Evolutionary conservation across 2,329 filamentous ascomycete genomes (phyloP).

Genomic region (Ophiostoma pallidulum): DNA sequence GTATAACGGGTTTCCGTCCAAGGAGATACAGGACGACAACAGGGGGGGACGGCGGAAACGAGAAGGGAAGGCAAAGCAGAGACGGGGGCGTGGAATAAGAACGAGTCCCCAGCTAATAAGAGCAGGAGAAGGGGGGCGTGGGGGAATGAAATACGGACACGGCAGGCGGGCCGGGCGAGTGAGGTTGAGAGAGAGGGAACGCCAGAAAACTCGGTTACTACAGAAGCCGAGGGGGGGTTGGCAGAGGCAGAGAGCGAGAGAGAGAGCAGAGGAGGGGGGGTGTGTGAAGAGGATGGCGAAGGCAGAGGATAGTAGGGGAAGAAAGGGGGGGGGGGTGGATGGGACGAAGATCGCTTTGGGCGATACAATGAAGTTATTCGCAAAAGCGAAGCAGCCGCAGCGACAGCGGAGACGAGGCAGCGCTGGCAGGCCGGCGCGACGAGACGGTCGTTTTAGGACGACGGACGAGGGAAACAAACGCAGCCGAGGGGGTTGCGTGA

Average conservation of each 20-base stretch:
- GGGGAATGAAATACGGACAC: slow-evolving; percentile 1
- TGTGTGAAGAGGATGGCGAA: neutral
- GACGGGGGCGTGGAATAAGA: neutral
- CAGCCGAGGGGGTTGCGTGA: too few species aligned
- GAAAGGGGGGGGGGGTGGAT: neutral
- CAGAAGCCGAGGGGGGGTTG: slow-evolving; percentile 1
- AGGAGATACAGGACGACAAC: neutral
- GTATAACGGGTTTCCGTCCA: slow-evolving; percentile 2
- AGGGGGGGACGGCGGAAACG: neutral
- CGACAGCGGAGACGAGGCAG: neutral
- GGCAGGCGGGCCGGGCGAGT: neutral
- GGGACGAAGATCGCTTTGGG: slow-evolving; percentile 5
- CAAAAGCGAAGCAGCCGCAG: slow-evolving; percentile 8
- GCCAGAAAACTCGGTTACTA: neutral
- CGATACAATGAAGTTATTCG: slow-evolving; percentile 10
- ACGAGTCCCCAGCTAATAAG: neutral
- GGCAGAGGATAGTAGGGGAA: neutral
- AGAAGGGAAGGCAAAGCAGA: neutral
- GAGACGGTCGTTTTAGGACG: neutral
- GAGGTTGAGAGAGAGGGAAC: neutral
- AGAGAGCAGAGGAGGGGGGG: neutral
- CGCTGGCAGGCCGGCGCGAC: neutral
- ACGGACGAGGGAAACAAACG: neutral
- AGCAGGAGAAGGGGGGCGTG: slow-evolving; percentile 1
- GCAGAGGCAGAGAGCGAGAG: neutral